A percentile compares a stretch with the other conserved stretches of the same genome.
Evolutionary conservation across 2,329 filamentous ascomycete genomes (phyloP).

Genomic region (Microdochium nivale): DNA sequence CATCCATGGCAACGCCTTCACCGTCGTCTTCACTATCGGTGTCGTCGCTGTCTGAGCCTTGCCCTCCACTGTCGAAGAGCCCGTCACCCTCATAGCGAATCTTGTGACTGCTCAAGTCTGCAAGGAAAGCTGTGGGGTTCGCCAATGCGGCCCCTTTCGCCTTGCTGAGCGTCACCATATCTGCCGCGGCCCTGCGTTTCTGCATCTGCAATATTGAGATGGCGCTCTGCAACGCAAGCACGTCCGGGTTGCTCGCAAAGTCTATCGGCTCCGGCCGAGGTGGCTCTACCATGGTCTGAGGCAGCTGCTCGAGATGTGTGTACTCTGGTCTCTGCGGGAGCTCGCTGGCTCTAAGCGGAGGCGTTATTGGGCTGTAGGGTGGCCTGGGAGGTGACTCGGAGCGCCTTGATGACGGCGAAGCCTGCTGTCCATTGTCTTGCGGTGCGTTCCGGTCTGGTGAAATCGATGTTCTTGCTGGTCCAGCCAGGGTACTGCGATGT

Average conservation of each 20-base stretch:
- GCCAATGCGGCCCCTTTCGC: conserved; percentile 63
- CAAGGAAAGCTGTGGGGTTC: conserved; percentile 64
- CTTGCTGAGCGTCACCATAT: conserved; percentile 61
- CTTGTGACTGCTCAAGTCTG: conserved; percentile 56
- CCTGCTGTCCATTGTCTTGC: not conserved
- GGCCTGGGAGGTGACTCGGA: conserved; percentile 38
- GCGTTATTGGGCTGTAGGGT: conserved; percentile 47
- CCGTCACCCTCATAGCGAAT: conserved; percentile 33
- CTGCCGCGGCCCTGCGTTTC: conserved; percentile 64
- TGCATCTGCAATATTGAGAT: conserved; percentile 85
- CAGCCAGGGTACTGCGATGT: not conserved
- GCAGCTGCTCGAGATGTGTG: conserved; percentile 11
- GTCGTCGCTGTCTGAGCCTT: conserved; percentile 19
- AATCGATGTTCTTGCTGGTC: not conserved
- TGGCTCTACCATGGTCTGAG: conserved; percentile 14
- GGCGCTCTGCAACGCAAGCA: conserved; percentile 75
- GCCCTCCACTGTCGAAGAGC: conserved; percentile 10
- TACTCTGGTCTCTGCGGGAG: conserved; percentile 20
- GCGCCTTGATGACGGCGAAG: conserved; percentile 11
- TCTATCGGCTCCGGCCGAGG: conserved; percentile 44
- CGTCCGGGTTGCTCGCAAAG: conserved; percentile 68
- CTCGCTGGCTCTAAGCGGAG: conserved; percentile 24
- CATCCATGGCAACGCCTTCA: conserved; percentile 16
- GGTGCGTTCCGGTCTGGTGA: not conserved
- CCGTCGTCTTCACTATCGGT: conserved; percentile 16